phyloP scores from a whole-genome alignment of 192 early-diverging fungal genomes.

The Jimgerdemannia lactiflua region DNA sequence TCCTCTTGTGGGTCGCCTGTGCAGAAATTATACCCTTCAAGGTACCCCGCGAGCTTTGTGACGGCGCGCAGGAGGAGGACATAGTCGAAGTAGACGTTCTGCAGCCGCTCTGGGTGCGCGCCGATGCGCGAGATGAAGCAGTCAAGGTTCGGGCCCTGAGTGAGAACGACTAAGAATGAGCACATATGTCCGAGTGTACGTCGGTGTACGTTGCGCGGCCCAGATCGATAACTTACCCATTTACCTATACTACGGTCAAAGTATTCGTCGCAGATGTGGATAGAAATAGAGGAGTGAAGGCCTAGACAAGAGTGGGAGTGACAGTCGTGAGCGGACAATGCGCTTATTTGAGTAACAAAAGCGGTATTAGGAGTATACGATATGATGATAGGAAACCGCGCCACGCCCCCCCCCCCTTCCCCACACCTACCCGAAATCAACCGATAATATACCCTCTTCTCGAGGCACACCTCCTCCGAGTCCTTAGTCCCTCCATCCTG shows the following conservation, averaged over 20 bases:
- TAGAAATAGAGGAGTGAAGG: constrained; percentile 94
- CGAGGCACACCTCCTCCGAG: constrained; percentile 61
- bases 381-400: no score
- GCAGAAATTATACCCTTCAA: constrained; percentile 73
- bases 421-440: constrained; percentile 53
- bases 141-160: constrained; percentile 73
- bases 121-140: constrained; percentile 92
- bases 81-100: constrained; percentile 97
- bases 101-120: constrained; percentile 83
- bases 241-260: constrained; percentile 82
- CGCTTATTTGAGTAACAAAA: constrained; percentile 10
- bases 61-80: constrained; percentile 83
- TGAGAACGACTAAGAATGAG: no score
- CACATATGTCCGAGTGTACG: no score
- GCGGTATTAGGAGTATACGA: no score
- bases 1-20: constrained; percentile 62
- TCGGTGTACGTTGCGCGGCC: no score
- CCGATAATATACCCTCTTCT: constrained; percentile 81
- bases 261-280: constrained; percentile 95
- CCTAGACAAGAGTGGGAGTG: constrained; percentile 36
- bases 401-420: no score
- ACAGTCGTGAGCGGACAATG: constrained; percentile 15
- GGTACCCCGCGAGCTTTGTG: constrained; percentile 75
- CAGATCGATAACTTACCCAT: constrained; percentile 62
- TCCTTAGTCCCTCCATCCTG: constrained; percentile 13